phyloP scores from a whole-genome alignment of 257 asterid genomes.

The Thymus mandschuricus region DNA sequence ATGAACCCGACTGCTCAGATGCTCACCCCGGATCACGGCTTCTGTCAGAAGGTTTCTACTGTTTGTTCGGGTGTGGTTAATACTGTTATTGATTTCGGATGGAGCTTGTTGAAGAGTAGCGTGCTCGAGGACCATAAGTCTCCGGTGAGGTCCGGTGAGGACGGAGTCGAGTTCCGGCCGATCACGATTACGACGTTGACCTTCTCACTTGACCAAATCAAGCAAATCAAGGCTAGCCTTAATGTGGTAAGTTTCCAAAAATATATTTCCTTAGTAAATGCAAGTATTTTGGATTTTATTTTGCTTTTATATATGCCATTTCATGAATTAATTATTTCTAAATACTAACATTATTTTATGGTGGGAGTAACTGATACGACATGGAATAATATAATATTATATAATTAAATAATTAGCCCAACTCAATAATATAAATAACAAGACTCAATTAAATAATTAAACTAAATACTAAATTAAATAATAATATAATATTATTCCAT shows the following conservation, averaged over 20 bases:
- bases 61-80: conserved; percentile 26
- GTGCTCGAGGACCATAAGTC: conserved; percentile 51
- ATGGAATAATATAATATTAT: too few relatives aligned
- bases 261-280: background rate
- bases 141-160: conserved; percentile 66
- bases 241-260: conserved; percentile 44
- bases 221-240: conserved; percentile 54
- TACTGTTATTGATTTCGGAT: conserved; percentile 58
- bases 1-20: conserved; percentile 14
- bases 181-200: conserved; percentile 42
- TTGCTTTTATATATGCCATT: background rate
- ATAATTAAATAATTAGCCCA: too few relatives aligned
- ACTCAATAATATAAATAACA: too few relatives aligned
- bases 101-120: conserved; percentile 63
- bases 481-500: too few relatives aligned
- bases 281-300: too few relatives aligned
- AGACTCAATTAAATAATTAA: too few relatives aligned
- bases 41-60: conserved; percentile 16
- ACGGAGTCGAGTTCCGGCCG: conserved; percentile 63
- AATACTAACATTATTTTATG: too few relatives aligned
- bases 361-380: too few relatives aligned
- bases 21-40: background rate
- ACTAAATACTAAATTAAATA: too few relatives aligned
- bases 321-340: too few relatives aligned
- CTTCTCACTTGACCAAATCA: conserved; percentile 56